phyloP scores from a whole-genome alignment of 345 rosid genomes.

The Arabis hirsuta region DNA sequence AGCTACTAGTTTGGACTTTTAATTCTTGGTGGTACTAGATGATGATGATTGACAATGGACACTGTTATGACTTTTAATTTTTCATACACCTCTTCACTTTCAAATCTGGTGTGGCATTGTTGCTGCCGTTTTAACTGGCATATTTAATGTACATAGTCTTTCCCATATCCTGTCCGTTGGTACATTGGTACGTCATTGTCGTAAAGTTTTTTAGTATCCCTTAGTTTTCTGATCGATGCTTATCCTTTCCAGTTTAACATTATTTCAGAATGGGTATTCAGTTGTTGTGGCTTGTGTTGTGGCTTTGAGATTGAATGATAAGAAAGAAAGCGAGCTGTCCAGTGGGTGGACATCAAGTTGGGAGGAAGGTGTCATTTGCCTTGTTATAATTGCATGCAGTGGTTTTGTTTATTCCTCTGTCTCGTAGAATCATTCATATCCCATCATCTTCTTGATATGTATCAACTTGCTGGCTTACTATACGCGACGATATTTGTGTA shows the following conservation, averaged over 20 bases:
- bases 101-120: constrained; percentile 95
- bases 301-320: constrained; percentile 79
- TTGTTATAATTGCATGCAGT: constrained; percentile 66
- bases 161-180: constrained; percentile 98
- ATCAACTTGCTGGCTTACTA: constrained; percentile 8
- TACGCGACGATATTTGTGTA: constrained; percentile 23
- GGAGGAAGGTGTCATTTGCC: constrained; percentile 81
- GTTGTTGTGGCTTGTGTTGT: constrained; percentile 95
- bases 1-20: background rate
- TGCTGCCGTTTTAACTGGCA: constrained; percentile 77
- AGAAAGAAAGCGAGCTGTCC: constrained; percentile 51
- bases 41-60: constrained; percentile 3
- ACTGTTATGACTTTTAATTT: constrained; percentile 13
- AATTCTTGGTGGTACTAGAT: constrained; percentile 6
- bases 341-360: constrained; percentile 61
- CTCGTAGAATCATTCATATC: constrained; percentile 13
- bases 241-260: constrained; percentile 21
- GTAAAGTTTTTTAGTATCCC: background rate
- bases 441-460: constrained; percentile 1
- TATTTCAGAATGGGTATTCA: constrained; percentile 91
- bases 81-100: constrained; percentile 86
- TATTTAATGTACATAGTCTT: constrained; percentile 77
- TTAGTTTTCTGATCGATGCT: constrained; percentile 26
- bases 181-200: constrained; percentile 67
- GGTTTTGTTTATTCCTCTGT: constrained; percentile 53